A percentile compares a stretch with the other conserved stretches of the same genome.
These are phyloP conservation scores for Zymoseptoria passerinii DNA, from an alignment of 2,329 filamentous ascomycete species.

Conservation along the genomic window DNA sequence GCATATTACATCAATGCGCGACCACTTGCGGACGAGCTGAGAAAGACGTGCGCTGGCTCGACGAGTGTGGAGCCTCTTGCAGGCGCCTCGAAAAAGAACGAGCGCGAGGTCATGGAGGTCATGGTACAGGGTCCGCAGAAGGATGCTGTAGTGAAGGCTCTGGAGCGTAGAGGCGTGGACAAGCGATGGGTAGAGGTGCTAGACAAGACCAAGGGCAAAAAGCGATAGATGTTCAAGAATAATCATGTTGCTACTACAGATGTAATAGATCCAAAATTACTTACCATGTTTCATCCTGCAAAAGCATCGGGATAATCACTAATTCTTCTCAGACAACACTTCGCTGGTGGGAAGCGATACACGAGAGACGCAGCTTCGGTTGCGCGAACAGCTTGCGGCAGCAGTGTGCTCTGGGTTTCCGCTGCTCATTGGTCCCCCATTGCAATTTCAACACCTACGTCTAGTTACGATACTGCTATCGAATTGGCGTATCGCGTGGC, in stretches of 20 bases:
- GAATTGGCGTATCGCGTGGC: neutral
- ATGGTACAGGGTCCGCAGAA: conserved; percentile 60
- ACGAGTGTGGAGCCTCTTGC: conserved; percentile 55
- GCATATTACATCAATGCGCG: conserved; percentile 53
- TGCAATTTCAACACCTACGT: no score
- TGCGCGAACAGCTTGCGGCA: no score
- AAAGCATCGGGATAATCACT: no score
- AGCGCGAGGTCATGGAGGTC: conserved; percentile 57
- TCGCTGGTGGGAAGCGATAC: no score
- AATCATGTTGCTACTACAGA: no score
- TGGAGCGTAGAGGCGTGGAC: conserved; percentile 52
- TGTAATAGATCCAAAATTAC: no score
- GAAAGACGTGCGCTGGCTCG: conserved; percentile 60
- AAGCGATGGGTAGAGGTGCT: conserved; percentile 54
- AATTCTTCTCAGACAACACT: no score
- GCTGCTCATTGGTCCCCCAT: no score
- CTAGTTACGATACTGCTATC: no score
- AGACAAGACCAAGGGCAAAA: conserved; percentile 62
- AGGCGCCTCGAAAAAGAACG: conserved; percentile 52
- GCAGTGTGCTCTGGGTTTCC: no score
- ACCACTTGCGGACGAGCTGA: conserved; percentile 55
- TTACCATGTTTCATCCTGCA: no score
- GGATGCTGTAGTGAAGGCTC: conserved; percentile 50
- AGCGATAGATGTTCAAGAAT: conserved; percentile 24
- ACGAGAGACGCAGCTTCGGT: no score